These are phyloP conservation scores for Ligustrum vulgare DNA, from an alignment of 257 asterid species.

Conservation along the genomic window DNA sequence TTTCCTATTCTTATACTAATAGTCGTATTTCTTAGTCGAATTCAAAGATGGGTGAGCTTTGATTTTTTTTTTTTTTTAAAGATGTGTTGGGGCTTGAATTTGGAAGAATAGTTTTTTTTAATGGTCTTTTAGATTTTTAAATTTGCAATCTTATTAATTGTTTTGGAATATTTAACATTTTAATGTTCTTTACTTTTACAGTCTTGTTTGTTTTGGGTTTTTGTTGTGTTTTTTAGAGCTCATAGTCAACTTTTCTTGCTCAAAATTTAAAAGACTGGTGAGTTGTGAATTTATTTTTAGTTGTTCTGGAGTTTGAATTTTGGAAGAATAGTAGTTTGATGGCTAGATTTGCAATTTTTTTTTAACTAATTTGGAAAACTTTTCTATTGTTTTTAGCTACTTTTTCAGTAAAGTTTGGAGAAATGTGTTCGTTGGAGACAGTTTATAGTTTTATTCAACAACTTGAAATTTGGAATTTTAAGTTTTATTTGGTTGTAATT, in stretches of 20 bases:
- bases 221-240: no score
- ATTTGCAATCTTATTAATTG: neutral
- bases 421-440: neutral
- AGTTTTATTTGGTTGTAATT: neutral
- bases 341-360: neutral
- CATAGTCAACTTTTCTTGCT: neutral
- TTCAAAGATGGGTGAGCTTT: slow-evolving; percentile 16
- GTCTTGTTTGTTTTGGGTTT: neutral
- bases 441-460: neutral
- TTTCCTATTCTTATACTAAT: no score
- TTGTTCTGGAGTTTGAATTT: neutral
- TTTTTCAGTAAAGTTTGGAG: neutral
- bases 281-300: neutral
- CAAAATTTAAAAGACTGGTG: neutral
- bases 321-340: neutral
- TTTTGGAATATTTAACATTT: no score
- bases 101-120: no score
- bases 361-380: neutral
- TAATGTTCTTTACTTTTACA: no score
- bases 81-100: no score
- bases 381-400: neutral
- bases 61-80: neutral
- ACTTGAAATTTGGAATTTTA: neutral
- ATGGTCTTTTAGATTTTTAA: no score
- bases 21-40: no score